Base-by-base conservation (phyloP, 164 flowering plant species). In the Stephania yunnanensis region DNA sequence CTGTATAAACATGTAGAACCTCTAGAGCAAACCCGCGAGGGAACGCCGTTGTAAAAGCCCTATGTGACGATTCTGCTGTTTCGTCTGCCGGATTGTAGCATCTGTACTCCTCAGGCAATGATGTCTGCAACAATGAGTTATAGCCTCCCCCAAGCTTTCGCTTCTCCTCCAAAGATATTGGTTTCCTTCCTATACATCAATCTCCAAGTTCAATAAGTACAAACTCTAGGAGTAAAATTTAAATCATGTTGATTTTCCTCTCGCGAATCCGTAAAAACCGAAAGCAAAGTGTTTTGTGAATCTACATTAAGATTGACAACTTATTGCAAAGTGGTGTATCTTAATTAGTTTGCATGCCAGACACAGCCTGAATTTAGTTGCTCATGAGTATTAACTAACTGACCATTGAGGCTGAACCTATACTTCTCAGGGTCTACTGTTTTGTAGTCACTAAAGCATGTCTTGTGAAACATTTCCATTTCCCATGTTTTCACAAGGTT, bases 21-120 rank as follows among this genome's bases (percentile, higher is more conserved):
- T 92, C 97, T 2, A 87, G 17, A 10, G 91, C 92, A 72, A 91
- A 90, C 20, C 97, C 97, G 6, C 97, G 83, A 19, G 94, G 90
- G 46, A 92, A 89, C 2, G 91, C 68, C 0, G 86, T 80, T 3
- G 78, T 82, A 84, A 92, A 92, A 15, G 64, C 42, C 3, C 1
- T 29, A n/a, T 80, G 82, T 15, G 87, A 75, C 7, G 87, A 84
- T 1, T 74, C 80, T 0, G 70, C 6, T 10, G 86, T 84, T 74
- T 87, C 88, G 2, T 63, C 73, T 2, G 79, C 76, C 19, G 88
- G 81, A 25, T 88, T 70, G 31, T 83, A 88, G 66, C 36, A 55
- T 48, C 89, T 75, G 13, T 81, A 70, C 31, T 82, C 70, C 71
- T 81, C 82, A 0, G 94, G 97, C 73, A 92, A 53, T 0, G 91